Evolutionary conservation across 2,329 filamentous ascomycete species (phyloP), one percentile per base, ranked within the genome.

Genomic region (Alternaria arbusti): DNA sequence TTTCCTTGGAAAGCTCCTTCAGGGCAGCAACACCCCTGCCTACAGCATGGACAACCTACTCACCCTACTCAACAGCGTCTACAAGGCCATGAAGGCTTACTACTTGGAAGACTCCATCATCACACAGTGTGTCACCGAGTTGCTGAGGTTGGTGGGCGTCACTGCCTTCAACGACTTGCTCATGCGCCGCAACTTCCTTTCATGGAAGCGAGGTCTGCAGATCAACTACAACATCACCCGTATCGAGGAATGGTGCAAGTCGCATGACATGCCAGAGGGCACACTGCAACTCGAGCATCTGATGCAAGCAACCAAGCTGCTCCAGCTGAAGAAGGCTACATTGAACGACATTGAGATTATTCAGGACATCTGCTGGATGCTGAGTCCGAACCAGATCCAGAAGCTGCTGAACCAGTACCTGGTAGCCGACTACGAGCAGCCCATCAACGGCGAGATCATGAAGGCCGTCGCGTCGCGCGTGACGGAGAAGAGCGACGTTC

Each of bases 161-260:
- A 99, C 96, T 2, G 96, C 96, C 4, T 99, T 99, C 85, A 99
- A 99, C 80, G 96, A 99, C 79, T 85, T 99, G 67, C 87, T 99
- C 71, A 97, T 99, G 94, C 90, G 96, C 74, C 89, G 96, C 73
- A 98, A 98, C 82, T 99, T 99, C 88, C 88, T 99, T 61, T 97
- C 94, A 0, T 99, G 96, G 96, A 99, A 99, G 86, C 93, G 96
- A 81, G 96, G 96, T 73, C 88, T 99, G 58, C 96, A 99, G 82
- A 99, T 99, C 84, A 99, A 99, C 84, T 99, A 99, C 86, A 99
- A 99, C 84, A 99, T 99, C 80, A 99, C 96, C 23, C 89, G 96
- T 61, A 99, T 99, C 68, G 96, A 99, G 81, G 96, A 99, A 83
- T 99, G 96, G 96, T 99, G 96, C 84, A 99, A 99, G 89, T 97